phyloP scores from a whole-genome alignment of 106 monocot species.

The Dendrobium officinale region DNA sequence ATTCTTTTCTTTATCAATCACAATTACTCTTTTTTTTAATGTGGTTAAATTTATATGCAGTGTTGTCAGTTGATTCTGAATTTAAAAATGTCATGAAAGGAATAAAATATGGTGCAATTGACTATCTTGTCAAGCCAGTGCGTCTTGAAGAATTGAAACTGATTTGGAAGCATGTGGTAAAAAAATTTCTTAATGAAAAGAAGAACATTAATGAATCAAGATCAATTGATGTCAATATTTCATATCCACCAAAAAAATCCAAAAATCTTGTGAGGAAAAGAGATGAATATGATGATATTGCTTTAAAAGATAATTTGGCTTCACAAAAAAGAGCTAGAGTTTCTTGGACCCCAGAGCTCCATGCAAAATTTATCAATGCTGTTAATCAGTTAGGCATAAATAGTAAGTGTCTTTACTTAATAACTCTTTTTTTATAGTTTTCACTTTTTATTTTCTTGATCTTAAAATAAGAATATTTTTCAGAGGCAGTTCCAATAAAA shows the following conservation, averaged over 20 bases:
- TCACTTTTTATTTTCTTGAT: neutral
- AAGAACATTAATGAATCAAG: constrained; percentile 27
- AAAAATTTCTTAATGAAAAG: constrained; percentile 35
- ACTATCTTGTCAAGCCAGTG: constrained; percentile 73
- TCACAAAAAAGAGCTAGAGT: constrained; percentile 58
- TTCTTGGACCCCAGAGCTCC: constrained; percentile 58
- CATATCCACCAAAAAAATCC: constrained; percentile 34
- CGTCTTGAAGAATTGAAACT: constrained; percentile 60
- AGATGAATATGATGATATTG: constrained; percentile 25
- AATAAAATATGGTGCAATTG: constrained; percentile 63
- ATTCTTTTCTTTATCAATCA: neutral
- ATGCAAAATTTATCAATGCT: constrained; percentile 62
- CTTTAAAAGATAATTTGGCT: constrained; percentile 43
- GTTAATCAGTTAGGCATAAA: constrained; percentile 65
- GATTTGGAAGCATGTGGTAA: constrained; percentile 73
- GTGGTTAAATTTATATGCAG: constrained; percentile 19
- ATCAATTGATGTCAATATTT: neutral
- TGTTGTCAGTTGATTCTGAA: constrained; percentile 64
- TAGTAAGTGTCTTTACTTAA: constrained; percentile 20
- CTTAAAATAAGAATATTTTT: neutral
- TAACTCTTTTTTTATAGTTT: neutral
- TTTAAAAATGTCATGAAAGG: constrained; percentile 54
- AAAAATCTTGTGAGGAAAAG: constrained; percentile 50
- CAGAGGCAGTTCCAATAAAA: constrained; percentile 41
- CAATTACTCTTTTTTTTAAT: no score